Conservation (phyloP, 306 rosid genomes). For the Carpinus fangiana region DNA sequence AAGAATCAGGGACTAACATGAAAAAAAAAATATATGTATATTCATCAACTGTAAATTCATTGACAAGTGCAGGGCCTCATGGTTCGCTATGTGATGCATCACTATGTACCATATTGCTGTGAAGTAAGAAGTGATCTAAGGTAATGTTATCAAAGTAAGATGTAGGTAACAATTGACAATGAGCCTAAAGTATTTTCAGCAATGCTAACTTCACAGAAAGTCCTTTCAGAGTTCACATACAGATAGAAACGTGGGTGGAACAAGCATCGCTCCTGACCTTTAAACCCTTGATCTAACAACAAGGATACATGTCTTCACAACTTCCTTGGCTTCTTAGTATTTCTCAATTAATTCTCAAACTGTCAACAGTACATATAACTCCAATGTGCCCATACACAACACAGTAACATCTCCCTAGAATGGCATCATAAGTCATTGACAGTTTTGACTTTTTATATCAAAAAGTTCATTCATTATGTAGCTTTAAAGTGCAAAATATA, state of each 20-base stretch:
- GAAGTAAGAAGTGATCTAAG: neutral
- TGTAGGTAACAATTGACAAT: no score
- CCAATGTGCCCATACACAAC: no score
- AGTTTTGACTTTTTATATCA: neutral
- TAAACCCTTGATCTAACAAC: no score
- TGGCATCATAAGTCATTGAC: neutral
- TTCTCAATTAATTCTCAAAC: no score
- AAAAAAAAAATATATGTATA: neutral
- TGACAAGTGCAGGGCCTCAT: neutral
- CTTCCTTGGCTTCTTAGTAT: no score
- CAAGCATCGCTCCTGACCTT: no score
- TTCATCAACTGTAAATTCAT: neutral
- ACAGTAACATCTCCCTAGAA: neutral
- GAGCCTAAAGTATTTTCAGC: no score
- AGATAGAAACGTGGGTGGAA: no score
- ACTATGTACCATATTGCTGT: neutral
- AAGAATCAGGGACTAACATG: conserved; percentile 1
- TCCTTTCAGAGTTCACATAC: no score
- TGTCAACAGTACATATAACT: no score
- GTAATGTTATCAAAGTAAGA: neutral
- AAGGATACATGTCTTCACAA: no score
- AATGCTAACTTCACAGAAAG: no score
- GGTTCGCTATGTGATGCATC: neutral
- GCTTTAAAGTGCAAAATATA: conserved; percentile 12
- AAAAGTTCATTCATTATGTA: conserved; percentile 12